Base-by-base conservation (phyloP, 2,329 filamentous ascomycete species). In the Epichloe brachyelytri region DNA sequence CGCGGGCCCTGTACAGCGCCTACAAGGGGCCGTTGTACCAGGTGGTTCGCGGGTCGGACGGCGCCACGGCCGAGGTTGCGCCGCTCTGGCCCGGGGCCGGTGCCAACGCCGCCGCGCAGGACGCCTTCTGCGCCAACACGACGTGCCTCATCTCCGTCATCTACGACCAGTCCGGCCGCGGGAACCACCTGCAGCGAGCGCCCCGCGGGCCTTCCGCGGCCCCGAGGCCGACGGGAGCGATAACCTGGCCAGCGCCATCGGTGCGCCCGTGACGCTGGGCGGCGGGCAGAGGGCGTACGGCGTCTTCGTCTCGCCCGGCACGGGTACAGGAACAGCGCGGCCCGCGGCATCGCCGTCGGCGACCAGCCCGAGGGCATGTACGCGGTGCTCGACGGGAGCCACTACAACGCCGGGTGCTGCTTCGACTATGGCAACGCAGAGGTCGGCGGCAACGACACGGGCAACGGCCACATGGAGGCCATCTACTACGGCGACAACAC, bases 391-490 rank as follows among this genome's bases (percentile, higher is more conserved):
- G 78, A 82, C 56, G 78, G 78, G 0, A 78, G 75, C 0, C 78
- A 81, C 57, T 81, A 75, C 68, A 81, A 80, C 57, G 68, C 62
- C 20, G 70, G 54, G 6, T 81, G 78, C 66, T 82, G 71, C 59
- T 78, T 77, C 56, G 75, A 79, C 62, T 79, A 79, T 47, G 76
- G 76, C 45, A 79, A 79, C 46, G 76, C 75, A 44, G 77, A 80
- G 65, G 71, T 68, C 3, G 78, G 57, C 61, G 74, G 60, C 52
- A 54, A 3, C 2, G 77, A 80, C 53, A 76, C 78, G 0, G 82
- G 81, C 3, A 74, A 76, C 49, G 81, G 78, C 15, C 80, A 83
- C 58, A 85, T 85, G 81, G 82, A 85, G 60, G 78, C 81, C 50
- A 78, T 85, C 52, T 85, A 84, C 71, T 84, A 72, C 57, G 81